Evolutionary conservation across 2,329 filamentous ascomycete genomes (phyloP), one percentile per base, ranked within the genome.

Genomic region (Didymella keratinophila): DNA sequence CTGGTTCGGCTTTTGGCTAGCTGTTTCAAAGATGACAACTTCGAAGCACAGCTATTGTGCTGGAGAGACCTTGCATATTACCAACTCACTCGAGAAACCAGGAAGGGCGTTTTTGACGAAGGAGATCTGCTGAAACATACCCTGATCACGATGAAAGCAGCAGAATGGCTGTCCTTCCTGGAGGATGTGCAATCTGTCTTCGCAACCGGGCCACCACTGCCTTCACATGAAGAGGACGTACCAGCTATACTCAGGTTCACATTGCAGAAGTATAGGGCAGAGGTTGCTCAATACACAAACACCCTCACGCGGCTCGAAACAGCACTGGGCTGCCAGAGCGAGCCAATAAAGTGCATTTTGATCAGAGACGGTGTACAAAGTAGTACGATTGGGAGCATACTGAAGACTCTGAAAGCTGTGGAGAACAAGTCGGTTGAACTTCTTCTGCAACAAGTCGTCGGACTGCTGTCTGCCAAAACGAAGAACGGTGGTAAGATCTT

Each of bases 121-220:
- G 39, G 23, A 23, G 45, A 50, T 20, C n/a, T 64, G 2, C 9
- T 71, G 3, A 62, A 71, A 0, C 60, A 68, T 46, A 52, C 61
- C 0, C 21, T 70, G 8, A 50, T 61, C 4, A 53, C 65, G 9
- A 65, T 72, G 58, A 66, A 59, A 27, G 50, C 58, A 5, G 47
- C 44, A 8, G 63, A 66, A 28, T 75, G 71, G 71, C 27, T 66
- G 4, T 50, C 57, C 14, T 72, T 69, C 50, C 64, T 72, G 45
- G 36, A 52, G 6, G 47, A 65, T 7, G 52, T 71, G 10, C 62
- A 67, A 30, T 52, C 48, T 4, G 46, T 74, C 4, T 73, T 72
- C 32, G 44, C 49, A 1, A 12, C 56, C 18, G 56, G 50, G 2
- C 56, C 50, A 5, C 27, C 10, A 18, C n/a, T 50, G 1, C 27